Base-by-base conservation (phyloP, 2,329 filamentous ascomycete genomes). In the Colletotrichum paranaense region DNA sequence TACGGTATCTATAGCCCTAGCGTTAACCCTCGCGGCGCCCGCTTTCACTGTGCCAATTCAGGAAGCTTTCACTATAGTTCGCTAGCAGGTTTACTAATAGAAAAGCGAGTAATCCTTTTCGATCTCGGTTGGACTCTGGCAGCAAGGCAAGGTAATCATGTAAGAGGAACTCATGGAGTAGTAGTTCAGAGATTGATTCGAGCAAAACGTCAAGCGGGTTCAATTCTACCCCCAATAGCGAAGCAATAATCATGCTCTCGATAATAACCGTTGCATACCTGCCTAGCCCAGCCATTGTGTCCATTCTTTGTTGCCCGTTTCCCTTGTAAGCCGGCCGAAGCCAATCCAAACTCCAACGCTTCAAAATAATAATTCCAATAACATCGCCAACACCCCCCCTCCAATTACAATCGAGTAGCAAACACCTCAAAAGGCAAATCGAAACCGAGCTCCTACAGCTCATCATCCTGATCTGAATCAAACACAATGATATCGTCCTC, bases 401-500 rank as follows among this genome's bases (percentile, higher is more conserved):
- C 8, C 42, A 0, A 49, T 49, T 49, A 49, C 19, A 49, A 49
- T 49, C 42, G 8, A 49, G 42, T 49, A 49, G 6, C 8, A 49
- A 22, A 19, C n/a, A 11, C 38, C 16, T 12, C 28, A 19, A 19
- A 19, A 22, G 24, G n/a, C 26, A 11, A 26, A 28, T 2, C 19
- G 19, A n/a, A 22, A 26, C 22, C 14, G 46, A 38, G 30, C 46
- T 28, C n/a, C 19, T 56, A 73, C 35, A 73, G 60, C 26, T 53
- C 64, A 1, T 73, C 73, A 22, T 75, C 74, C 38, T 71, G 66
- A 28, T 75, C 73, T 5, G 74, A 75, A 56, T 76, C 74, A 35
- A 68, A 75, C 4, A 76, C 53, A 35, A 75, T 49, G 9, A 49
- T 66, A 1, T 75, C 73, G 6, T 62, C 72, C 5, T 67, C 63